Evolutionary conservation across 352 stramenopile genomes (phyloP).

Genomic region (Phytophthora pisi): DNA sequence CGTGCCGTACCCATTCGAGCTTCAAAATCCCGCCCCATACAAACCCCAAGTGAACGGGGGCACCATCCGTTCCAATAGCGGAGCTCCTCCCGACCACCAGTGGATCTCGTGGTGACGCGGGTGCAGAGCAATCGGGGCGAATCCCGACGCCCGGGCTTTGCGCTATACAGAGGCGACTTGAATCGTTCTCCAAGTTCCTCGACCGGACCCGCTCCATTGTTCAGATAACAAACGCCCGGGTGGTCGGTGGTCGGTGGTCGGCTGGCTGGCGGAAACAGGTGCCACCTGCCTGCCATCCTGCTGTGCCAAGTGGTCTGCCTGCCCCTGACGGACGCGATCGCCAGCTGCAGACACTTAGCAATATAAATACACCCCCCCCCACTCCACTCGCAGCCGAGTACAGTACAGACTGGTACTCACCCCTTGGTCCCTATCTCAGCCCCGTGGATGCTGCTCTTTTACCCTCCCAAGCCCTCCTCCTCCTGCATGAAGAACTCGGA

Average conservation of each 20-base stretch:
- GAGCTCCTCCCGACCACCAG: constrained; percentile 23
- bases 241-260: constrained; percentile 3
- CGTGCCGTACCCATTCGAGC: constrained; percentile 16
- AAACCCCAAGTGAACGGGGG: constrained; percentile 15
- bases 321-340: neutral
- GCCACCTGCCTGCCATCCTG: neutral
- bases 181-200: constrained; percentile 12
- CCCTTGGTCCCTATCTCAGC: constrained; percentile 39
- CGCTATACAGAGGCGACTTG: constrained; percentile 31
- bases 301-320: neutral
- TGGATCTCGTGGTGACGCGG: constrained; percentile 9
- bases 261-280: constrained; percentile 20
- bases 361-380: neutral
- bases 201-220: constrained; percentile 20
- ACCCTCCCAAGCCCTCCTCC: constrained; percentile 5
- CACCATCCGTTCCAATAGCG: constrained; percentile 8
- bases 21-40: constrained; percentile 12
- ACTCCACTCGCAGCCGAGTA: constrained; percentile 2
- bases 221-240: constrained; percentile 27
- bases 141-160: constrained; percentile 24
- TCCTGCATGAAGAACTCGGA: constrained; percentile 41
- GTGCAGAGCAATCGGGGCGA: constrained; percentile 16
- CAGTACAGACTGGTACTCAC: neutral
- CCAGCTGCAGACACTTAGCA: constrained; percentile 1
- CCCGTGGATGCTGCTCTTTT: constrained; percentile 38